A percentile compares a stretch with the other conserved stretches of the same genome.
Evolutionary conservation across 768 basidiomycete genomes (phyloP).

Genomic region (Termitomyces sp.): DNA sequence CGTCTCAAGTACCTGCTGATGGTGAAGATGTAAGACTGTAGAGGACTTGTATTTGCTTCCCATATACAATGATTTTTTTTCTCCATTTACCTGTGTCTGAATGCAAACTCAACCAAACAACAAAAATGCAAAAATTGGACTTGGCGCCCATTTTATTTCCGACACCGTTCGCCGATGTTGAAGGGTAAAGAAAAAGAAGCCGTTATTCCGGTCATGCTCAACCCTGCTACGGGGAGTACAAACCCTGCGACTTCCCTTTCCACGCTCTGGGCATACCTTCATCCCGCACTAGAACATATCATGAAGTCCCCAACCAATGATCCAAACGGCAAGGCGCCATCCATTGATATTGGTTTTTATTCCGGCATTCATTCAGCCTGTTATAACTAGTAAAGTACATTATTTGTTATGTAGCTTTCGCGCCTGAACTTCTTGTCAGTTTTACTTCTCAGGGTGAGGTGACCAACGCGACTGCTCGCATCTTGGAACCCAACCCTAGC

Average conservation of each 20-base stretch:
- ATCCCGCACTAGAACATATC: conserved; percentile 76
- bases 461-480: conserved; percentile 26
- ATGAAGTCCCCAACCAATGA: conserved; percentile 64
- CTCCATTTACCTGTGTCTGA: neutral
- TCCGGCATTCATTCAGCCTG: conserved; percentile 79
- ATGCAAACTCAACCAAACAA: conserved; percentile 1
- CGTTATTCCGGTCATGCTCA: conserved; percentile 34
- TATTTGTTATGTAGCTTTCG: conserved; percentile 11
- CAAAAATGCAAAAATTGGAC: neutral
- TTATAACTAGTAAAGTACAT: conserved; percentile 66
- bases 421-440: conserved; percentile 25
- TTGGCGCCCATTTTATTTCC: neutral
- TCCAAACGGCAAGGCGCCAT: conserved; percentile 54
- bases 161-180: conserved; percentile 9
- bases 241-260: conserved; percentile 73
- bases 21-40: conserved; percentile 39
- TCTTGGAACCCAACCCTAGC: conserved; percentile 24
- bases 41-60: neutral
- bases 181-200: conserved; percentile 30
- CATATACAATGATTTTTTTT: neutral
- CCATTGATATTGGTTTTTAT: conserved; percentile 69
- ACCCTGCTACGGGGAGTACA: conserved; percentile 59
- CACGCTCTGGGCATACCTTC: conserved; percentile 70
- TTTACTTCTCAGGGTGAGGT: conserved; percentile 58
- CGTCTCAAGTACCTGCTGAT: conserved; percentile 54